Evolutionary conservation across 495 filamentous ascomycete genomes (phyloP).

Genomic region (Delitschia confertaspora): DNA sequence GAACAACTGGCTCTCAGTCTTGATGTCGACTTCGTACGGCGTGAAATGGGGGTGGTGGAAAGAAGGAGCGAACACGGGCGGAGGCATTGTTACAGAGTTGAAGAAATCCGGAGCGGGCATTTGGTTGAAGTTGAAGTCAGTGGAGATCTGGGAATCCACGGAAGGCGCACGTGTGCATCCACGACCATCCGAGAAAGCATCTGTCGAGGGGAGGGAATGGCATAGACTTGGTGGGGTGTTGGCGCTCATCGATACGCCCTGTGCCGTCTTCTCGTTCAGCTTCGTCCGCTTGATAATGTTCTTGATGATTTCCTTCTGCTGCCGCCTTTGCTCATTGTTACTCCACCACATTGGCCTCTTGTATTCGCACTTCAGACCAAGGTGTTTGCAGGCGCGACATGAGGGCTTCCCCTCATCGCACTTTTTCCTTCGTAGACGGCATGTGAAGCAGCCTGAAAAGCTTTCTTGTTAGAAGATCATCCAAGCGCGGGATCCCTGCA

Average conservation of each 20-base stretch:
- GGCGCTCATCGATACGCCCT: conserved; percentile 46
- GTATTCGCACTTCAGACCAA: conserved; percentile 84
- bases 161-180: conserved; percentile 64
- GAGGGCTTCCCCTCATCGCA: conserved; percentile 85
- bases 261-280: conserved; percentile 67
- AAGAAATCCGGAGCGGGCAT: conserved; percentile 36
- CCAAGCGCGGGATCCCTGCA: conserved; percentile 29
- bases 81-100: conserved; percentile 33
- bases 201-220: conserved; percentile 72
- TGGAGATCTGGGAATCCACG: conserved; percentile 65
- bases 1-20: conserved; percentile 89
- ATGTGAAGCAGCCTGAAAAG: conserved; percentile 85
- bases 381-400: conserved; percentile 82
- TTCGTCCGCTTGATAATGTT: conserved; percentile 95
- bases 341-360: conserved; percentile 96
- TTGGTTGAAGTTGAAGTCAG: conserved; percentile 67
- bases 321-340: conserved; percentile 71
- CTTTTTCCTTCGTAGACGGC: conserved; percentile 91
- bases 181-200: conserved; percentile 64
- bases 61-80: conserved; percentile 33
- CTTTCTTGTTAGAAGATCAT: conserved; percentile 26
- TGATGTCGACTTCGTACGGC: conserved; percentile 91
- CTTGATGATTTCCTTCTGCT: conserved; percentile 93
- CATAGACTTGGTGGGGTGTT: conserved; percentile 69
- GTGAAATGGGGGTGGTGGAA: conserved; percentile 45